Evolutionary conservation across 2,329 filamentous ascomycete genomes (phyloP).

Genomic region (Phialophora macrospora): DNA sequence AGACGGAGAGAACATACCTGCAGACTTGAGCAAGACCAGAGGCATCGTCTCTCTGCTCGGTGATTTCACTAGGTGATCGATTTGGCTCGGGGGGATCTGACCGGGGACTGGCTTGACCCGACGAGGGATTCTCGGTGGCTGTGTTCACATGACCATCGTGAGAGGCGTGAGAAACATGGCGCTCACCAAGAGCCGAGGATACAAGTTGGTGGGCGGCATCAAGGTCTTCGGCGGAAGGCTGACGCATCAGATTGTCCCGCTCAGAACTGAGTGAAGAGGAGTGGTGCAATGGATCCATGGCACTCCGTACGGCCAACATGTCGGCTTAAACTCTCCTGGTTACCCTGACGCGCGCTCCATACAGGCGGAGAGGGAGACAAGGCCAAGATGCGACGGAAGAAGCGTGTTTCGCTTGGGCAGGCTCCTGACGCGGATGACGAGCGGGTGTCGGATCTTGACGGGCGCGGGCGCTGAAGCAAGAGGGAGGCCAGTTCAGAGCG

Average conservation of each 20-base stretch:
- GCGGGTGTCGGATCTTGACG: background rate
- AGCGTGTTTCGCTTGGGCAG: background rate
- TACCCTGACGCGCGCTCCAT: slow-evolving; percentile 24
- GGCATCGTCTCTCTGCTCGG: slow-evolving; percentile 31
- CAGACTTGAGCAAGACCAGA: slow-evolving; percentile 37
- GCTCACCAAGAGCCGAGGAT: slow-evolving; percentile 52
- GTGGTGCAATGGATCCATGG: slow-evolving; percentile 38
- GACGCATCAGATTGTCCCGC: slow-evolving; percentile 44
- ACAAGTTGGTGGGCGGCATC: slow-evolving; percentile 56
- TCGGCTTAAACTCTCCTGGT: slow-evolving; percentile 25
- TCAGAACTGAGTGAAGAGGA: slow-evolving; percentile 31
- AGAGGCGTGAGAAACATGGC: slow-evolving; percentile 33
- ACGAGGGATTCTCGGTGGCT: slow-evolving; percentile 20
- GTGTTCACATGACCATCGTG: slow-evolving; percentile 26
- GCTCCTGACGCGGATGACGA: background rate
- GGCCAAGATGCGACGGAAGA: background rate
- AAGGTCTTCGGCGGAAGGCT: slow-evolving; percentile 54
- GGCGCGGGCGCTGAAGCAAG: background rate
- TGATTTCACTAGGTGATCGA: slow-evolving; percentile 13
- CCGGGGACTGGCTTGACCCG: slow-evolving; percentile 22
- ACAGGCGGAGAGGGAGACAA: slow-evolving; percentile 4
- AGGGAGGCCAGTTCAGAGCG: background rate
- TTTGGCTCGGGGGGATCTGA: slow-evolving; percentile 14
- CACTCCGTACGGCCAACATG: slow-evolving; percentile 39
- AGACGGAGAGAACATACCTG: slow-evolving; percentile 39